These are phyloP conservation scores for Rhodamnia rubescens DNA, from an alignment of 345 rosid genomes.

Conservation along the genomic window DNA sequence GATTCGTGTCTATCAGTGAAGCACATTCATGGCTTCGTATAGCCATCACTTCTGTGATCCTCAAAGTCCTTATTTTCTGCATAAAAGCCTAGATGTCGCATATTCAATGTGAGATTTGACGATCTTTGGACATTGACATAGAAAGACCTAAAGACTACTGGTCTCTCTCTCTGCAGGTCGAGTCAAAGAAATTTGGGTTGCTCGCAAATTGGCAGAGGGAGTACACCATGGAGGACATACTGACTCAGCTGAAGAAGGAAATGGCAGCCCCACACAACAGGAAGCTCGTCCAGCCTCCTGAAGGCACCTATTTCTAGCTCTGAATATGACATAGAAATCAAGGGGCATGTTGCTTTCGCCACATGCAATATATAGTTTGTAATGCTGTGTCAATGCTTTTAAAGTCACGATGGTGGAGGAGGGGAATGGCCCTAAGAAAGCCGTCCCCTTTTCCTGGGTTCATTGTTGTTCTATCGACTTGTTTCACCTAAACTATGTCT, in stretches of 20 bases:
- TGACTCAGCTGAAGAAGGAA: slow-evolving; percentile 67
- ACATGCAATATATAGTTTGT: slow-evolving; percentile 36
- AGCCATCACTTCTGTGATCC: neutral
- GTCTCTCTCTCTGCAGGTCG: slow-evolving; percentile 37
- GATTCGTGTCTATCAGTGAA: neutral
- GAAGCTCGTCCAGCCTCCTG: slow-evolving; percentile 79
- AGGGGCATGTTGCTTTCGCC: slow-evolving; percentile 12
- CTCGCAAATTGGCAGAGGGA: slow-evolving; percentile 75
- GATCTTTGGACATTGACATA: neutral
- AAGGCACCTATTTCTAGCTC: slow-evolving; percentile 73
- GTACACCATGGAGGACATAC: slow-evolving; percentile 70
- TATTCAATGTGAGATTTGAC: neutral
- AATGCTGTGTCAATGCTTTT: slow-evolving; percentile 27
- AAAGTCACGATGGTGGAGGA: slow-evolving; percentile 24
- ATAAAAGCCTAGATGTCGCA: neutral
- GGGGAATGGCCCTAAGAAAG: slow-evolving; percentile 20
- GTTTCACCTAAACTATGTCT: neutral
- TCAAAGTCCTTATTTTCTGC: neutral
- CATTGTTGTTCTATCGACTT: slow-evolving; percentile 20
- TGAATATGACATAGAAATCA: slow-evolving; percentile 6
- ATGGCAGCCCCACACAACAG: slow-evolving; percentile 66
- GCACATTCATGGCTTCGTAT: neutral
- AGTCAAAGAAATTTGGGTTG: slow-evolving; percentile 57
- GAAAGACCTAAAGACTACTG: neutral
- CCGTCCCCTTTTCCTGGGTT: slow-evolving; percentile 23